phyloP scores from a whole-genome alignment of 176 grass and related monocot genomes.

The Avena sativa region DNA sequence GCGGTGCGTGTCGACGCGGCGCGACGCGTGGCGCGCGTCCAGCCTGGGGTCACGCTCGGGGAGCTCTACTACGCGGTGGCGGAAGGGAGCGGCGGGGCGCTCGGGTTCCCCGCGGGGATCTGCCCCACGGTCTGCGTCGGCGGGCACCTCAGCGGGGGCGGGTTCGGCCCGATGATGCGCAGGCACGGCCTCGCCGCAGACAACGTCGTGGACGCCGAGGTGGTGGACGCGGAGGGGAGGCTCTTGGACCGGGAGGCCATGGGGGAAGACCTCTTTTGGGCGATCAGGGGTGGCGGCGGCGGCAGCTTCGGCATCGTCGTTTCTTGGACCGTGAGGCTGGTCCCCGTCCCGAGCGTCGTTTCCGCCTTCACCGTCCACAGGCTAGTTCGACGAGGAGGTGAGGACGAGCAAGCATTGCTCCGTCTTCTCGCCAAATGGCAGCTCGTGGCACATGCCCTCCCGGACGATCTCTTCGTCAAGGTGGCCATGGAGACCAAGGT shows the following conservation, averaged over 20 bases:
- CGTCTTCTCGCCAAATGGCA: conserved; percentile 65
- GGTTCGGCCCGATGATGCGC: conserved; percentile 59
- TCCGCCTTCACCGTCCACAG: conserved; percentile 50
- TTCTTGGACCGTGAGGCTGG: conserved; percentile 70
- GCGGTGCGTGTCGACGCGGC: conserved; percentile 42
- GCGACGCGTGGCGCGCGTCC: conserved; percentile 42
- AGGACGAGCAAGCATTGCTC: not conserved
- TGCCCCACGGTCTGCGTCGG: conserved; percentile 69
- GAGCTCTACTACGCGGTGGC: conserved; percentile 68
- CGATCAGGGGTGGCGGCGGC: conserved; percentile 70
- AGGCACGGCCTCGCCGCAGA: conserved; percentile 66
- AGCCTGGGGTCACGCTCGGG: conserved; percentile 59
- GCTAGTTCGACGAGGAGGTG: conserved; percentile 12
- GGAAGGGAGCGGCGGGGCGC: conserved; percentile 6
- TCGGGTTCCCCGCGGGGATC: conserved; percentile 60
- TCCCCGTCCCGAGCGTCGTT: conserved; percentile 55
- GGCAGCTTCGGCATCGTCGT: conserved; percentile 73
- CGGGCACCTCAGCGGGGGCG: conserved; percentile 72
- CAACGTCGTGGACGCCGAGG: conserved; percentile 56
- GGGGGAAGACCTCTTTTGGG: conserved; percentile 75
- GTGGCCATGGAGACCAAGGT: conserved; percentile 39
- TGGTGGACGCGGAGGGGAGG: conserved; percentile 65
- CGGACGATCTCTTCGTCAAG: conserved; percentile 64
- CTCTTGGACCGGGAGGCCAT: conserved; percentile 51
- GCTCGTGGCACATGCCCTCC: conserved; percentile 59